A percentile compares a stretch with the other conserved stretches of the same genome.
Conservation (phyloP, 495 filamentous ascomycete genomes). For the Podospora australis region DNA sequence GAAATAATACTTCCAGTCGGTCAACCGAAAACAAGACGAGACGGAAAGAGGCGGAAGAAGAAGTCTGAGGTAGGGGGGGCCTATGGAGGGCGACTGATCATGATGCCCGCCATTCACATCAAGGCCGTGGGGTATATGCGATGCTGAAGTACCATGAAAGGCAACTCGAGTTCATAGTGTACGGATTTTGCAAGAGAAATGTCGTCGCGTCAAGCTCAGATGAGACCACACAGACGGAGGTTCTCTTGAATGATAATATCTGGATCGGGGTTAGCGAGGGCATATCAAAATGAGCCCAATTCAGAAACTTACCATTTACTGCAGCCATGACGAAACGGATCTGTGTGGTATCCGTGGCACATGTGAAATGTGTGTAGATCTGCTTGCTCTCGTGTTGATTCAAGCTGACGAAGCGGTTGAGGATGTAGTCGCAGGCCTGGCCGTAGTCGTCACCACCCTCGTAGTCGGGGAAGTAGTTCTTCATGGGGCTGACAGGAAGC, state of each 20-base stretch:
- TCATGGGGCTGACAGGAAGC: slow-evolving; percentile 97
- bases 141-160: background rate
- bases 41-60: no score
- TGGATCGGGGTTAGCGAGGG: slow-evolving; percentile 40
- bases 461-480: slow-evolving; percentile 99
- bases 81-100: slow-evolving; percentile 4
- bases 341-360: slow-evolving; percentile 95
- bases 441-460: slow-evolving; percentile 90
- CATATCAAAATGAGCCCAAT: background rate
- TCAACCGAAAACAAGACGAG: no score
- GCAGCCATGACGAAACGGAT: slow-evolving; percentile 99
- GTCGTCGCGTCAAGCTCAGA: no score
- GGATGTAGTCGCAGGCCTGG: slow-evolving; percentile 91
- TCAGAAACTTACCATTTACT: slow-evolving; percentile 75
- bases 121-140: slow-evolving; percentile 1
- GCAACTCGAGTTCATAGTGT: no score
- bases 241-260: slow-evolving; percentile 99
- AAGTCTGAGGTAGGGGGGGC: background rate
- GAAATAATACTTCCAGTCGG: no score
- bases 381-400: slow-evolving; percentile 99
- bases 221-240: slow-evolving; percentile 93
- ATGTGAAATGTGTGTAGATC: slow-evolving; percentile 99
- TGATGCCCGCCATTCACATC: slow-evolving; percentile 2
- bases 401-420: slow-evolving; percentile 92
- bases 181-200: no score